Percentiles rank a stretch among this genome's conserved stretches.
phyloP scores from a whole-genome alignment of 2,329 filamentous ascomycete genomes.

The Zymoseptoria crescenta region DNA sequence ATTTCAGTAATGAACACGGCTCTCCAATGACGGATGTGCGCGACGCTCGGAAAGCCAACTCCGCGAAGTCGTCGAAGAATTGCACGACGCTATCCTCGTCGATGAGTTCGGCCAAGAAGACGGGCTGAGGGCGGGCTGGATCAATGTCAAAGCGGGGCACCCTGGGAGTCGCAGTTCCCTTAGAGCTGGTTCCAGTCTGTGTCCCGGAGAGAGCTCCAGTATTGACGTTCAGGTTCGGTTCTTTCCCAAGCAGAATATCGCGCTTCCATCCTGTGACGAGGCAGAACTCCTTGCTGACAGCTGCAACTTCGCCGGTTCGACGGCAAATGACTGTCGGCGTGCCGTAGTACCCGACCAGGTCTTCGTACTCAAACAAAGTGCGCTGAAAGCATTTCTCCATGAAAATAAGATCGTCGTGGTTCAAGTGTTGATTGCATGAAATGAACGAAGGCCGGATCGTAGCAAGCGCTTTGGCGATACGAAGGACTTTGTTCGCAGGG shows the following conservation, averaged over 20 bases:
- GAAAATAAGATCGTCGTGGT: slow-evolving; percentile 82
- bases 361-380: slow-evolving; percentile 85
- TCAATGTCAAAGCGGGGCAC: slow-evolving; percentile 24
- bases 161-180: slow-evolving; percentile 42
- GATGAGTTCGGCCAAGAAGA: slow-evolving; percentile 85
- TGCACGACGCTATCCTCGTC: slow-evolving; percentile 90
- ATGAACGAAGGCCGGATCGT: slow-evolving; percentile 91
- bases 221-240: slow-evolving; percentile 82
- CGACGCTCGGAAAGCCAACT: slow-evolving; percentile 85
- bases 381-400: slow-evolving; percentile 97
- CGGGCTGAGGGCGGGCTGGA: slow-evolving; percentile 55
- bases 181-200: slow-evolving; percentile 38
- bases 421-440: slow-evolving; percentile 80
- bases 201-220: slow-evolving; percentile 46
- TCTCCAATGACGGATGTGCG: slow-evolving; percentile 69
- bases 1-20: slow-evolving; percentile 81
- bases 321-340: slow-evolving; percentile 89
- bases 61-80: slow-evolving; percentile 92
- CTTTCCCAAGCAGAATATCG: slow-evolving; percentile 78
- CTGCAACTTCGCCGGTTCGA: slow-evolving; percentile 87
- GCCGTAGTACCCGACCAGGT: slow-evolving; percentile 79
- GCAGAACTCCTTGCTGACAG: slow-evolving; percentile 94
- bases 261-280: slow-evolving; percentile 91
- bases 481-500: slow-evolving; percentile 64
- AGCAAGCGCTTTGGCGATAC: slow-evolving; percentile 79